Base-by-base conservation (phyloP, 495 filamentous ascomycete genomes). In the Aspergillus mulundensis region DNA sequence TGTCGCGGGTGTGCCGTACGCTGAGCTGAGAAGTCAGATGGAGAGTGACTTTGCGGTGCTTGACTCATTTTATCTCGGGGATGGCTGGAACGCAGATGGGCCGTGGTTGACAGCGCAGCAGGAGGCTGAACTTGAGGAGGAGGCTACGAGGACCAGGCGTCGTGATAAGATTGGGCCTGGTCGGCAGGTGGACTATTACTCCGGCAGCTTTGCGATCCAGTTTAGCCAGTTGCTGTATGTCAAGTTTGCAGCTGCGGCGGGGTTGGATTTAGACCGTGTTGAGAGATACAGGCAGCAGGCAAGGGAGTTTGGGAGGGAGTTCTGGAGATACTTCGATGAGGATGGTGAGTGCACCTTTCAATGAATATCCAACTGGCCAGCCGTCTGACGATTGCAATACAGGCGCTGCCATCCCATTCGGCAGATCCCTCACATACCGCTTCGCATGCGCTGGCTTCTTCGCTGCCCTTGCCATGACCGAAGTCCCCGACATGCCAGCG, bases 191-290 rank as follows among this genome's bases (percentile, higher is more conserved):
- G 52, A 54, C 16, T 54, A 54, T 46, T 54, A 54, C 24, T 54
- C 52, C 2, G 52, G 52, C 3, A 54, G 52, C 15, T 54, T 54
- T 18, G 52, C 52, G 12, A 54, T 54, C 7, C 52, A 54, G 42
- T 54, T 54, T 16, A 54, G 52, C 40, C 52, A 54, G 52, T 16
- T 54, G 24, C 42, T 54, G 18, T 54, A 54, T 46, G 25, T 18
- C 0, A 54, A 45, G 18, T 54, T 46, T 38, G 52, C 52, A 18
- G 40, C n/a, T 38, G 52, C 52, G 28, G 40, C n/a, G n/a, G 40
- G 10, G 11, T 16, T 54, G n/a, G 52, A 54, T 24, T 41, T 41
- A 4, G 28, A 23, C 7, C 24, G 52, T 1, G 52, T 41, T 2
- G 28, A 46, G 18, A 4, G 18, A 6, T 54, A 54, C 16, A 39